Percentiles rank a stretch among this genome's conserved stretches.
Conservation (phyloP, 148 eudicot species). For the Amaranthus palmeri region DNA sequence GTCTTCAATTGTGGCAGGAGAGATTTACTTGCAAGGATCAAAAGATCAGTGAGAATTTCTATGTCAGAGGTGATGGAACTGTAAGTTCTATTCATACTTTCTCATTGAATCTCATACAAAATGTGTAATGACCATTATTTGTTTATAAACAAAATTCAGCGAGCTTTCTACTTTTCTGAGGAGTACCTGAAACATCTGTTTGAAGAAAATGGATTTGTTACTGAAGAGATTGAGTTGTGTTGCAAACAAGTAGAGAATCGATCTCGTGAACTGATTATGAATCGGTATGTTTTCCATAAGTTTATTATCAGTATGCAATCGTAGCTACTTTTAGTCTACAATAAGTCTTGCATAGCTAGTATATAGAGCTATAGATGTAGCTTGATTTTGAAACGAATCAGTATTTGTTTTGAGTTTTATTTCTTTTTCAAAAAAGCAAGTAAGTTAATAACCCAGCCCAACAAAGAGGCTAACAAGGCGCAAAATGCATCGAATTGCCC, state of each 20-base stretch:
- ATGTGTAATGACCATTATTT: slow-evolving; percentile 1
- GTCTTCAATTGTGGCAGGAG: slow-evolving; percentile 46
- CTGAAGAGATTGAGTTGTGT: slow-evolving; percentile 60
- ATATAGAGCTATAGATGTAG: no score
- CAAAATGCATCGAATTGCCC: no score
- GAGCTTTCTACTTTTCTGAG: slow-evolving; percentile 90
- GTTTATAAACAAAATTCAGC: slow-evolving; percentile 37
- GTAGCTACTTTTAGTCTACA: neutral
- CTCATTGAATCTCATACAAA: slow-evolving; percentile 4
- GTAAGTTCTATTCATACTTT: slow-evolving; percentile 41
- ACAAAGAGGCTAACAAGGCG: no score
- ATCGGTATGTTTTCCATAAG: slow-evolving; percentile 47
- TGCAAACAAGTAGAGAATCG: slow-evolving; percentile 96
- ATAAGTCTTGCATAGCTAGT: neutral
- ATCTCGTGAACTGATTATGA: slow-evolving; percentile 85
- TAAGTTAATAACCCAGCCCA: no score
- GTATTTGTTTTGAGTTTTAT: no score
- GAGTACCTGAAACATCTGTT: slow-evolving; percentile 66
- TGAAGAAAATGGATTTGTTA: slow-evolving; percentile 60
- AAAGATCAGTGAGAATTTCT: slow-evolving; percentile 91
- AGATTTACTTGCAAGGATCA: slow-evolving; percentile 86
- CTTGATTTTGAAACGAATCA: no score
- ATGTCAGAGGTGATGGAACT: slow-evolving; percentile 97
- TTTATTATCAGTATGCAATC: neutral
- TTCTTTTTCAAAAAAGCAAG: no score